Evolutionary conservation across 768 basidiomycete species (phyloP).

Genomic region (Tephrocybe sp.): DNA sequence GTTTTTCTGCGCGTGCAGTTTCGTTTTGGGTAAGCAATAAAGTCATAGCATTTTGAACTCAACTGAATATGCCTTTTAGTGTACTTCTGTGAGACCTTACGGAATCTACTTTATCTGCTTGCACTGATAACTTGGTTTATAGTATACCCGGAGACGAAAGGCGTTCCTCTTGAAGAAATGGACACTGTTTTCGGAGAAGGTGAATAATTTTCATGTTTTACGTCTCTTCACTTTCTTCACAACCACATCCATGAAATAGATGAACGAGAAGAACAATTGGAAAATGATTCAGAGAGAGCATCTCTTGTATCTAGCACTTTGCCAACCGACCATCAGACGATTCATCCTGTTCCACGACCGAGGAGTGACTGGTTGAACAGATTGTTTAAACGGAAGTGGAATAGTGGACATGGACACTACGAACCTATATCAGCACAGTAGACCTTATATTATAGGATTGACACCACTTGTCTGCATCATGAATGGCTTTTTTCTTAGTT

Average conservation of each 20-base stretch:
- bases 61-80: conserved; percentile 39
- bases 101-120: neutral
- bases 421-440: conserved; percentile 23
- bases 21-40: conserved; percentile 62
- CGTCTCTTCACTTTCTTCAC: too few species aligned
- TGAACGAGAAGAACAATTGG: conserved; percentile 57
- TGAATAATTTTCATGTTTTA: conserved; percentile 21
- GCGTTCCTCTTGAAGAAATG: conserved; percentile 88
- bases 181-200: conserved; percentile 90
- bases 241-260: too few species aligned
- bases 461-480: too few species aligned
- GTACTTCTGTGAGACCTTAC: conserved; percentile 63
- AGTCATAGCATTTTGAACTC: too few species aligned
- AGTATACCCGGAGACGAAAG: conserved; percentile 89
- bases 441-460: conserved; percentile 4
- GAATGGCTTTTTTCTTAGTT: too few species aligned
- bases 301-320: conserved; percentile 47
- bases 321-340: conserved; percentile 38
- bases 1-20: conserved; percentile 87
- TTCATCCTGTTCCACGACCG: conserved; percentile 25
- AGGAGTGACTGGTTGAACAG: conserved; percentile 48
- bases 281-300: conserved; percentile 63
- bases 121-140: conserved; percentile 9
- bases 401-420: conserved; percentile 27
- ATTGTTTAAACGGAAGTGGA: conserved; percentile 39